These are phyloP conservation scores for Pezicula neosporulosa DNA, from an alignment of 2,329 filamentous ascomycete genomes.

Conservation along the genomic window DNA sequence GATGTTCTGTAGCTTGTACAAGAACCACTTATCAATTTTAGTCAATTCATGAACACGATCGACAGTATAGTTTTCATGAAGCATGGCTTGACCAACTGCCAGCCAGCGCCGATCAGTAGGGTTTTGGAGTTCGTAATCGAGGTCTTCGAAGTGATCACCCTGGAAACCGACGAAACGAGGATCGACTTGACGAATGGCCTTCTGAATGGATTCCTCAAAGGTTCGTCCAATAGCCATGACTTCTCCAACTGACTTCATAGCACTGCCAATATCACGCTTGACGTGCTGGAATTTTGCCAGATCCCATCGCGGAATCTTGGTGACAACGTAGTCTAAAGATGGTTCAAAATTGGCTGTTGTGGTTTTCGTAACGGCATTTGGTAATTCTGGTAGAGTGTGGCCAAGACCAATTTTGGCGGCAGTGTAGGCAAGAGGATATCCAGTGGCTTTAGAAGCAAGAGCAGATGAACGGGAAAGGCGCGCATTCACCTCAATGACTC, in stretches of 20 bases:
- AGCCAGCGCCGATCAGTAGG: constrained; percentile 97
- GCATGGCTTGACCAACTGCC: constrained; percentile 95
- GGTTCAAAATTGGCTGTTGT: constrained; percentile 99
- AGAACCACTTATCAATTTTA: constrained; percentile 99
- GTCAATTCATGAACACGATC: constrained; percentile 89
- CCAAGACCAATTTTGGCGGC: constrained; percentile 97
- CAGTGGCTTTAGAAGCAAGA: constrained; percentile 94
- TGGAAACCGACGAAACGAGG: constrained; percentile 90
- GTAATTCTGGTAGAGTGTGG: constrained; percentile 90
- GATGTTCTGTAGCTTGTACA: constrained; percentile 97
- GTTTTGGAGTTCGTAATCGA: constrained; percentile 86
- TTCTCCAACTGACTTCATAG: constrained; percentile 99
- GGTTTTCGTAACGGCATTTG: constrained; percentile 97
- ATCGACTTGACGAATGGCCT: constrained; percentile 96
- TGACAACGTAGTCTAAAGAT: constrained; percentile 95
- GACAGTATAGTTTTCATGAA: constrained; percentile 92
- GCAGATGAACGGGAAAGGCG: constrained; percentile 97
- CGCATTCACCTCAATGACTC: constrained; percentile 98
- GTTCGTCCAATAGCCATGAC: constrained; percentile 99
- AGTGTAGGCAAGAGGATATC: constrained; percentile 95
- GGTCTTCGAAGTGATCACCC: constrained; percentile 88
- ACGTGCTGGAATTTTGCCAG: constrained; percentile 98
- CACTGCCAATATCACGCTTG: constrained; percentile 92
- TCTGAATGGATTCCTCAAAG: constrained; percentile 98
- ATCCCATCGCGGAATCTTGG: constrained; percentile 98